Base-by-base conservation (phyloP, 257 asterid genomes). In the Penstemon davidsonii region DNA sequence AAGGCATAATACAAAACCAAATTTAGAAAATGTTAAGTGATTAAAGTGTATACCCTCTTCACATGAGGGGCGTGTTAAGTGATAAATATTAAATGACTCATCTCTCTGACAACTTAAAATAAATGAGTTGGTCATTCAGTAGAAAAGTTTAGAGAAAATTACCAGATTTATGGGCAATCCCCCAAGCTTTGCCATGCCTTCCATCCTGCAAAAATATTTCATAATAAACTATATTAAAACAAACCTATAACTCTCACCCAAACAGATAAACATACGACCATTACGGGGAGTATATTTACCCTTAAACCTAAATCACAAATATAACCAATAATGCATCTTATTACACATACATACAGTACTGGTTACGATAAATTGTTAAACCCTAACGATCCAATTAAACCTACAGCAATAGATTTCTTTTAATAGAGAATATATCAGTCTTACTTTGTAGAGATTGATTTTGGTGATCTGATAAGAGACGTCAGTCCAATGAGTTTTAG, bases 131-230 rank as follows among this genome's bases (percentile, higher is more conserved):
- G 33, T 25, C 33, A 25, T 25, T 25, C 33, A 25, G 2, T 25
- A 25, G 2, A 1, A 56, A 9, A n/a, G 38, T 60, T 25, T 25
- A 25, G 42, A 62, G 36, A 37, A 47, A n/a, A 43, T 43, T 68
- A 92, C 98, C 99, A 67, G 87, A 85, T 78, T 78, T 85, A 77
- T 87, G 80, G 78, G 88, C 99, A 53, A 88, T 61, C 50, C 99
- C 97, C 99, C 99, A 93, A 76, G 99, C 99, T 80, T 90, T 93
- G 70, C 97, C 97, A 55, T 93, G 99, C 58, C 86, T 84, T 60
- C 99, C 97, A 59, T 91, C 91, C 98, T 92, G 85, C 87, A 72
- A 76, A 80, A 75, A 38, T 63, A 71, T 45, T 9, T 51, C 45
- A 42, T 52, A 55, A n/a, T 45, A 68, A 62, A 66, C 39, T n/a